phyloP scores from a whole-genome alignment of 768 basidiomycete genomes.

The Lactarius akahatsu region DNA sequence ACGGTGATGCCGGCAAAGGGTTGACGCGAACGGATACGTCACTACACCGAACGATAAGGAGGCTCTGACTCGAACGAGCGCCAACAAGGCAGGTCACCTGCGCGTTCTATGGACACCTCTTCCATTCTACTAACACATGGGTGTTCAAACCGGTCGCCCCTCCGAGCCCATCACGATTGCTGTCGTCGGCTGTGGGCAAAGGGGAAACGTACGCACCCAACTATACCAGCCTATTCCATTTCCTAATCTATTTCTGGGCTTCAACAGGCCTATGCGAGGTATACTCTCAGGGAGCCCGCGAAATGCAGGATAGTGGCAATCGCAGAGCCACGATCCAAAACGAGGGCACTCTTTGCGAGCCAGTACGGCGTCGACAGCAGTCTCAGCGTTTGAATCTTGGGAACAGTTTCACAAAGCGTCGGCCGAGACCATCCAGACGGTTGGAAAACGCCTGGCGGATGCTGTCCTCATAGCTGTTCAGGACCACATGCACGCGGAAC shows the following conservation, averaged over 20 bases:
- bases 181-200: conserved; percentile 80
- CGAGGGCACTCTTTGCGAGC: conserved; percentile 56
- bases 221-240: neutral
- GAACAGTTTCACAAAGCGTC: conserved; percentile 68
- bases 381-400: conserved; percentile 70
- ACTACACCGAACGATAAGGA: neutral
- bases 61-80: neutral
- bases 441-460: conserved; percentile 74
- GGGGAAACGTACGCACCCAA: conserved; percentile 59
- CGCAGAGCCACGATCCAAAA: conserved; percentile 75
- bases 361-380: conserved; percentile 61
- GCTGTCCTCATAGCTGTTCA: conserved; percentile 81
- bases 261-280: conserved; percentile 58
- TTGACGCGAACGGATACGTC: neutral
- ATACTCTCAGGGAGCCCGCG: conserved; percentile 58
- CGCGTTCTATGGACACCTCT: neutral
- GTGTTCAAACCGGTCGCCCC: conserved; percentile 24
- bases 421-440: conserved; percentile 57
- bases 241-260: neutral
- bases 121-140: conserved; percentile 28
- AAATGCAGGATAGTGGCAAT: conserved; percentile 79
- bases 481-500: conserved; percentile 74
- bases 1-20: neutral
- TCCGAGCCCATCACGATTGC: conserved; percentile 62
- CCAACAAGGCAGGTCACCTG: neutral